Base-by-base conservation (phyloP, 2,329 filamentous ascomycete genomes). In the Setomelanomma holmii region DNA sequence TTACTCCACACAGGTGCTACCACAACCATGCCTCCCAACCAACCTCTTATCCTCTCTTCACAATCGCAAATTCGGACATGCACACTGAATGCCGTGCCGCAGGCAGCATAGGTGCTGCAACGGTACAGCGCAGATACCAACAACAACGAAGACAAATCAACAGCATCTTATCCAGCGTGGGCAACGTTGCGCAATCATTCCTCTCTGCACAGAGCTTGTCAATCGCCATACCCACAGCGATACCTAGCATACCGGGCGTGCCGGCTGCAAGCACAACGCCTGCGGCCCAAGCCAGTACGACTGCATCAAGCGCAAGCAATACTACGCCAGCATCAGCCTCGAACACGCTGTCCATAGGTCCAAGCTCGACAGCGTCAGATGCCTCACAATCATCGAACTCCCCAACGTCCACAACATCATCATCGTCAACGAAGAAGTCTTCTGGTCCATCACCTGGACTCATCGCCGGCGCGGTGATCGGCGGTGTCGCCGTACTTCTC, bases 381-480 rank as follows among this genome's bases (percentile, higher is more conserved):
- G 20, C 53, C 19, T 39, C 34, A 3, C 19, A 23, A 5, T 20
- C 21, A 6, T 44, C 46, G 7, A 43, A 54, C 4, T 33, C 49
- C 16, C 27, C 40, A 47, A 22, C 19, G 14, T 45, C 49, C n/a
- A n/a, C n/a, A 3, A 36, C 46, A 0, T 42, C 49, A 34, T 53
- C 48, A 8, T 33, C 51, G 11, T 20, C 24, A 6, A 10, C 27
- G 10, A 30, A 30, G 7, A 36, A 23, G 17, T 24, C 30, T 14
- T 42, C 40, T 5, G 11, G 10, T n/a, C 21, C 40, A 24, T 42
- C 23, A 22, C 17, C 30, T 5, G 51, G 54, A 16, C 48, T 57
- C 19, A 60, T 60, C 17, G 56, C 49, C 7, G 56, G 56, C 12
- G 51, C 50, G 6, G 54, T 53, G 14, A 45, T 60, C 39, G 54